Conservation (phyloP, 768 basidiomycete species). For the Rhodosporidiobolus sp. region DNA sequence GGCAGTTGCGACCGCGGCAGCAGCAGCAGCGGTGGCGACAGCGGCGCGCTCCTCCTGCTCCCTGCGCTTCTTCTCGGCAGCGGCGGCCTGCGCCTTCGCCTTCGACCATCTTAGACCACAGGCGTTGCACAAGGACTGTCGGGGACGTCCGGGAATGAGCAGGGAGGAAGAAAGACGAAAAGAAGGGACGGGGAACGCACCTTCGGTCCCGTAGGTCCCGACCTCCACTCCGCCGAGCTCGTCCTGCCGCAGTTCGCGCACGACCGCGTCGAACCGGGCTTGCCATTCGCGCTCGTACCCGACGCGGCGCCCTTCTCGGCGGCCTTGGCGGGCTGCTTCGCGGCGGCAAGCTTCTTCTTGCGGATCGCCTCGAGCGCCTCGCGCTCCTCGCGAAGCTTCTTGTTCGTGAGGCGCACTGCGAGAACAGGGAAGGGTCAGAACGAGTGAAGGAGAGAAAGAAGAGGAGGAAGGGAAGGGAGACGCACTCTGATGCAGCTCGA, state of each 20-base stretch:
- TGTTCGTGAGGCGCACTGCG: constrained; percentile 39
- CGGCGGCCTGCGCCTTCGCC: constrained; percentile 17
- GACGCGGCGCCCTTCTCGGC: neutral
- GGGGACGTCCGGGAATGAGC: neutral
- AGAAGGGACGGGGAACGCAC: constrained; percentile 2
- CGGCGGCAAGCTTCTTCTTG: constrained; percentile 26
- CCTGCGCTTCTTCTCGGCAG: constrained; percentile 17
- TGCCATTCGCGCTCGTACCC: neutral
- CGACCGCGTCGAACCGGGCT: constrained; percentile 6
- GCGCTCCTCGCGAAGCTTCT: constrained; percentile 43
- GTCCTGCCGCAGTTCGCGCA: constrained; percentile 72
- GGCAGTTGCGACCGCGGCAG: neutral
- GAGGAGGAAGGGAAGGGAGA: neutral
- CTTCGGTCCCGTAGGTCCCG: constrained; percentile 64
- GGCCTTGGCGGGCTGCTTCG: neutral
- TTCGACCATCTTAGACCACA: constrained; percentile 79
- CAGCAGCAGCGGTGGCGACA: neutral
- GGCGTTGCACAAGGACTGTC: constrained; percentile 88
- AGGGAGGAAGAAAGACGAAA: neutral
- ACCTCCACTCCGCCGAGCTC: constrained; percentile 96
- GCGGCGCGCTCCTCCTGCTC: neutral
- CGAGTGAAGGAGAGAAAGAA: too few species aligned
- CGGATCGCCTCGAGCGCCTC: constrained; percentile 34
- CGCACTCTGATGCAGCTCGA: constrained; percentile 42
- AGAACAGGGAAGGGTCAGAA: neutral